Conservation (phyloP, 768 basidiomycete genomes). For the Boletus rubescentipes region DNA sequence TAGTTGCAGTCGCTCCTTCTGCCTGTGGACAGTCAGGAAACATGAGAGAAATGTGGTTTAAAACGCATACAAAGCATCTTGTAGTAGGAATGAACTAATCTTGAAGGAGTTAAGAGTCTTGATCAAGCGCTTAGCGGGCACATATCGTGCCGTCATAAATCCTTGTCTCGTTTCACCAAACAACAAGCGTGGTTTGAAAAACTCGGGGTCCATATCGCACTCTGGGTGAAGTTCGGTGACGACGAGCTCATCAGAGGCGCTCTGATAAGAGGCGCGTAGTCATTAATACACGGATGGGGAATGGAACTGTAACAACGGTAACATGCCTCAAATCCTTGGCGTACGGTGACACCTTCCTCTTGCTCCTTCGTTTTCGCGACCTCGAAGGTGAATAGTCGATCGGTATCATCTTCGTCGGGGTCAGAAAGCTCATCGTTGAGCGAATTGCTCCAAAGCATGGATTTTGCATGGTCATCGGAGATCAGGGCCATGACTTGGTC, state of each 20-base stretch:
- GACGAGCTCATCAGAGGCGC: slow-evolving; percentile 19
- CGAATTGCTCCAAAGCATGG: slow-evolving; percentile 45
- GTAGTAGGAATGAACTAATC: slow-evolving; percentile 15
- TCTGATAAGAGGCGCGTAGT: slow-evolving; percentile 1
- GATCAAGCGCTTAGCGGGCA: slow-evolving; percentile 17
- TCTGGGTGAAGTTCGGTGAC: slow-evolving; percentile 20
- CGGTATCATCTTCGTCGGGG: slow-evolving; percentile 40
- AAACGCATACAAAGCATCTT: slow-evolving; percentile 25
- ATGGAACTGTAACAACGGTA: not conserved
- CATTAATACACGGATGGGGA: not conserved
- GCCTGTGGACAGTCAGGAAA: slow-evolving; percentile 16
- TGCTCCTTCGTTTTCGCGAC: slow-evolving; percentile 58
- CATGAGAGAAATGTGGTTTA: not conserved
- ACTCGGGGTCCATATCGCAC: slow-evolving; percentile 16
- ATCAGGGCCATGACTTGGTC: slow-evolving; percentile 54
- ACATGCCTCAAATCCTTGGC: slow-evolving; percentile 47
- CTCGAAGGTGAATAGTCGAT: slow-evolving; percentile 55
- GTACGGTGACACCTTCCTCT: slow-evolving; percentile 46
- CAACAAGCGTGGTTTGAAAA: slow-evolving; percentile 34
- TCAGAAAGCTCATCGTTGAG: slow-evolving; percentile 24
- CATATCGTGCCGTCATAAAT: slow-evolving; percentile 35
- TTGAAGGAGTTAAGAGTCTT: slow-evolving; percentile 6
- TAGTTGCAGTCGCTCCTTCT: slow-evolving; percentile 28
- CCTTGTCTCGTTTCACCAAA: slow-evolving; percentile 44
- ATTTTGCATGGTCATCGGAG: slow-evolving; percentile 44